Conservation (phyloP, 2,329 filamentous ascomycete genomes). For the Colletotrichum eremochloae region DNA sequence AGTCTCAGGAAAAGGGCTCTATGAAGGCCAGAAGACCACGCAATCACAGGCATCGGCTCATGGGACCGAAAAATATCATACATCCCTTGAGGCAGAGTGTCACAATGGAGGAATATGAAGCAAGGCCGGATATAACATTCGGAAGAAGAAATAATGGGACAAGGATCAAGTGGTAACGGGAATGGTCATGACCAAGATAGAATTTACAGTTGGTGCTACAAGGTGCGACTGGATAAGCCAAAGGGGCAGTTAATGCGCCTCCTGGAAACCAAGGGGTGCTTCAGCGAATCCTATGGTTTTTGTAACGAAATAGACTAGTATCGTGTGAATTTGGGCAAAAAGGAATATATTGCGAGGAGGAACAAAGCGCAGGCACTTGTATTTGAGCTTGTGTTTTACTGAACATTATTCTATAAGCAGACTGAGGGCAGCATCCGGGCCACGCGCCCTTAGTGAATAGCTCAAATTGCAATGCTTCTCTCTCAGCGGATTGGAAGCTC, state of each 20-base stretch:
- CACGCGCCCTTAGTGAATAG: not conserved
- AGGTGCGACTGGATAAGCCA: not conserved
- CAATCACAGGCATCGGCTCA: not conserved
- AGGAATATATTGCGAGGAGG: rapidly evolving
- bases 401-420: not conserved
- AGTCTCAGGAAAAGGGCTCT: not conserved
- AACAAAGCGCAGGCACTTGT: not conserved
- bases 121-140: not conserved
- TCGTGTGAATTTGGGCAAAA: not conserved
- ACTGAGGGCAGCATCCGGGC: too few species aligned
- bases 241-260: not conserved
- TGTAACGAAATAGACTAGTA: not conserved
- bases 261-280: not conserved
- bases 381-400: not conserved
- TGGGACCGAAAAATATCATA: rapidly evolving
- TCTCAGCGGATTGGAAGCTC: too few species aligned
- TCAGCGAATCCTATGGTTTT: not conserved
- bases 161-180: not conserved
- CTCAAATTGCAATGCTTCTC: too few species aligned
- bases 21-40: too few species aligned
- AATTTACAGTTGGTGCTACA: not conserved
- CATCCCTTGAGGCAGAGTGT: not conserved
- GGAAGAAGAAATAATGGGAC: too few species aligned
- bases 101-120: slow-evolving; percentile 25
- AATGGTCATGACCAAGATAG: not conserved